A percentile compares a stretch with the other conserved stretches of the same genome.
These are phyloP conservation scores for Acacia crassicarpa DNA, from an alignment of 306 rosid species.

Conservation along the genomic window DNA sequence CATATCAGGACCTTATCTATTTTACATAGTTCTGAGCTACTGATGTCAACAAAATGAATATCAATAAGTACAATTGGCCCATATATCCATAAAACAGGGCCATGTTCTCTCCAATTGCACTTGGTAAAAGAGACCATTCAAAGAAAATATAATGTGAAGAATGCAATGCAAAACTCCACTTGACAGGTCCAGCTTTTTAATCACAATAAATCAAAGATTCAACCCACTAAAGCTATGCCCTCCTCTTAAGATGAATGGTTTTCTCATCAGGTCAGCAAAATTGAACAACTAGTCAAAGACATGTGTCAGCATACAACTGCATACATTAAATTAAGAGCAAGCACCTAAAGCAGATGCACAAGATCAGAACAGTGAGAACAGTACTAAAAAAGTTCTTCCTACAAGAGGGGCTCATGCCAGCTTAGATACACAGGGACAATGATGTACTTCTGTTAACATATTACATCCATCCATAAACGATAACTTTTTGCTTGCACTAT, in stretches of 20 bases:
- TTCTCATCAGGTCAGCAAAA: slow-evolving; percentile 3
- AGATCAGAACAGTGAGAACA: neutral
- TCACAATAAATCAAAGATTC: no score
- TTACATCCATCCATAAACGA: neutral
- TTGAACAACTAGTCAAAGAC: neutral
- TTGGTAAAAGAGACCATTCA: no score
- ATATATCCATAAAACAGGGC: no score
- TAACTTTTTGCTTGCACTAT: neutral
- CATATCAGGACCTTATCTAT: no score
- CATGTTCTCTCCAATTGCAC: no score
- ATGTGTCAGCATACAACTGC: neutral
- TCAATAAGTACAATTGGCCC: no score
- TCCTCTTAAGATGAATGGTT: neutral
- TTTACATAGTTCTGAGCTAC: no score
- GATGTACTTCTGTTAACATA: slow-evolving; percentile 6
- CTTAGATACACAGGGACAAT: neutral
- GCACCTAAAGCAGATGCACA: neutral
- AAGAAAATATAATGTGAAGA: no score
- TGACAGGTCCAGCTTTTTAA: no score
- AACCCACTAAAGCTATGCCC: no score
- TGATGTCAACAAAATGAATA: no score
- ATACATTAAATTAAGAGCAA: neutral
- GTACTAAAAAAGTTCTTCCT: neutral
- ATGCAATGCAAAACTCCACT: no score
- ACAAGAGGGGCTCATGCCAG: slow-evolving; percentile 2